Conservation (phyloP, 2,329 filamentous ascomycete species). For the Aspergillus alliaceus region DNA sequence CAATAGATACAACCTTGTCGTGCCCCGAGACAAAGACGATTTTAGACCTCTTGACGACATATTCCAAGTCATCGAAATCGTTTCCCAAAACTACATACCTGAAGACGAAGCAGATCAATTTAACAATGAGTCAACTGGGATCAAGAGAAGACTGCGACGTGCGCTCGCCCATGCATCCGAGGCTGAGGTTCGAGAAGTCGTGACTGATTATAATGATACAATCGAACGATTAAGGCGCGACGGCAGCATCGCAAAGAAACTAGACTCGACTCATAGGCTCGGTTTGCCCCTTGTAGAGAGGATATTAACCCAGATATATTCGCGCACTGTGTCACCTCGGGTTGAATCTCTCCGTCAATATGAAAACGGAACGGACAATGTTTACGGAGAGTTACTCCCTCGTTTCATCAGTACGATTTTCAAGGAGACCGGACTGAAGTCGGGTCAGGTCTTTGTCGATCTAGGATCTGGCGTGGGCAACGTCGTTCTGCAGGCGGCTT, state of each 20-base stretch:
- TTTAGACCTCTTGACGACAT: conserved; percentile 68
- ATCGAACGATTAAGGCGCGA: conserved; percentile 66
- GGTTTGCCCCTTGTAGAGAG: conserved; percentile 73
- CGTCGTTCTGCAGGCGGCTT: conserved; percentile 87
- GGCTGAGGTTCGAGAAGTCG: conserved; percentile 69
- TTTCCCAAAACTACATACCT: conserved; percentile 76
- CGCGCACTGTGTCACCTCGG: conserved; percentile 85
- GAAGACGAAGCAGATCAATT: conserved; percentile 67
- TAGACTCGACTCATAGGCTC: conserved; percentile 68
- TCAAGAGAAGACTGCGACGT: conserved; percentile 74
- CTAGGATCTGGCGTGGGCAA: conserved; percentile 95
- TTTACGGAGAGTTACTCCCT: conserved; percentile 89
- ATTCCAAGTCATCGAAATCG: conserved; percentile 65
- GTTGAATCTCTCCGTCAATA: conserved; percentile 83
- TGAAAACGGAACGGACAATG: conserved; percentile 85
- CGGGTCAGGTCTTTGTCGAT: conserved; percentile 86
- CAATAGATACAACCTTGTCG: conserved; percentile 68
- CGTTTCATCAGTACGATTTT: conserved; percentile 83
- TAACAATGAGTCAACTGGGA: conserved; percentile 69
- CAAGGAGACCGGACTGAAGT: conserved; percentile 73
- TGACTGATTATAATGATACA: conserved; percentile 75
- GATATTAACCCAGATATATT: conserved; percentile 84
- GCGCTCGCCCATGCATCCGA: conserved; percentile 68
- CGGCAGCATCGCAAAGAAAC: conserved; percentile 70
- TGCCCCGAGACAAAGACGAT: conserved; percentile 76